Evolutionary conservation across 2,329 filamentous ascomycete species (phyloP), one percentile per base, ranked within the genome.

Genomic region (Fusarium sp.): DNA sequence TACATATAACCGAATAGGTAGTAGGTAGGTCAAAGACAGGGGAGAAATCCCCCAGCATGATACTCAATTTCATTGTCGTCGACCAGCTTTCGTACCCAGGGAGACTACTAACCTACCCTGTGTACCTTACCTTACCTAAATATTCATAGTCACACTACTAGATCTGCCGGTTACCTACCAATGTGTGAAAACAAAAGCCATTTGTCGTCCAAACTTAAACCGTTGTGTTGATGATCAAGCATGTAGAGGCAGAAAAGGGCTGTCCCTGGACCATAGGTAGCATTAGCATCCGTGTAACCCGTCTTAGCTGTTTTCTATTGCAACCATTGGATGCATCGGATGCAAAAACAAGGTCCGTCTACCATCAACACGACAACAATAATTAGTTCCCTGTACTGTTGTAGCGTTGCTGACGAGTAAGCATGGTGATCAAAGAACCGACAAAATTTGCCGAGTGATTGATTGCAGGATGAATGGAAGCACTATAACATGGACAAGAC

Each of bases 281-380:
- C 51, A 62, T 50, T 55, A 63, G 56, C 69, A 74, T 73, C 63
- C 64, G 62, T 66, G 64, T 64, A 68, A 60, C 24, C 62, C 47
- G 55, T 64, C 35, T 28, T 18, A 39, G 51, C 51, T n/a, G 20
- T 18, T 39, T 54, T 39, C 24, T n/a, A 28, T n/a, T 41, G 24
- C 20, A 28, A 20, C 35, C 35, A 28, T 22, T 54, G 24, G 28
- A 69, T 45, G 38, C 22, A 56, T 68, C 15, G 48, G 38, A 55
- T 59, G 41, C 47, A 41, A 41, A 28, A 56, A 54, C 45, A 14
- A 45, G 24, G n/a, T 22, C 14, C 59, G 61, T 65, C 73, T 73
- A 54, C 47, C 65, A 35, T 35, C 32, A 15, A 35, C 32, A 35
- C 32, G 1, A 35, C 32, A 35, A 35, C 14, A 35, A 15, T 35